Evolutionary conservation across 2,329 filamentous ascomycete genomes (phyloP).

Genomic region (Fusarium dlaminii): DNA sequence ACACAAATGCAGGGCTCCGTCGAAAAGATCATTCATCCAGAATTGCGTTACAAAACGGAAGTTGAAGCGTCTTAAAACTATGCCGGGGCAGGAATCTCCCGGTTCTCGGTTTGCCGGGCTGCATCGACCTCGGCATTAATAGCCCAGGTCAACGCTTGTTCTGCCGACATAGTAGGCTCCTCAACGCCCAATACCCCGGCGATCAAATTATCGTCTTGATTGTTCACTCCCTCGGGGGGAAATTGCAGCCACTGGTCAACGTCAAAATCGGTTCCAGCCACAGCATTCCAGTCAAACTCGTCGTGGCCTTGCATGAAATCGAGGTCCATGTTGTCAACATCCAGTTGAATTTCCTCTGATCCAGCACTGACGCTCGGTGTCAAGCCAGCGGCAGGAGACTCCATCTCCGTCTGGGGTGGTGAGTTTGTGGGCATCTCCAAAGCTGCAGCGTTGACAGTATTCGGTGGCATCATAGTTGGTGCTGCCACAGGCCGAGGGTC

Average conservation of each 20-base stretch:
- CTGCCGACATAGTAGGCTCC: conserved; percentile 43
- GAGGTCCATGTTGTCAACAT: conserved; percentile 53
- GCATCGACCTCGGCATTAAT: conserved; percentile 43
- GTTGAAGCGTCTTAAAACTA: conserved; percentile 4
- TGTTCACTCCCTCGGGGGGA: conserved; percentile 59
- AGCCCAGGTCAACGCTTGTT: conserved; percentile 43
- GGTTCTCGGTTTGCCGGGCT: conserved; percentile 19
- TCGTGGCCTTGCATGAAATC: conserved; percentile 59
- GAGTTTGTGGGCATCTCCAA: conserved; percentile 51
- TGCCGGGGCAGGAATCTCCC: conserved; percentile 32
- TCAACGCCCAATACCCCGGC: conserved; percentile 46
- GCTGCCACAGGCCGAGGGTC: conserved; percentile 22
- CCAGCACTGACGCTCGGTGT: conserved; percentile 58
- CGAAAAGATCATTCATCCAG: not conserved
- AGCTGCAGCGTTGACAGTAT: conserved; percentile 50
- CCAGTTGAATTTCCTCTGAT: conserved; percentile 52
- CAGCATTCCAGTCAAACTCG: conserved; percentile 64
- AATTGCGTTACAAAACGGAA: not conserved
- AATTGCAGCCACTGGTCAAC: conserved; percentile 70
- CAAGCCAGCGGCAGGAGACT: conserved; percentile 49
- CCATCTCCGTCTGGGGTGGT: conserved; percentile 57
- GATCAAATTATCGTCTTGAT: conserved; percentile 51
- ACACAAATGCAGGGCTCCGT: conserved; percentile 22
- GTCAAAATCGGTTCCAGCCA: conserved; percentile 63
- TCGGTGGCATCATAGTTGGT: conserved; percentile 48